Evolutionary conservation across 169 alveolate genomes (phyloP), one percentile per base, ranked within the genome.

Genomic region (Cryptosporidium xiaoi): DNA sequence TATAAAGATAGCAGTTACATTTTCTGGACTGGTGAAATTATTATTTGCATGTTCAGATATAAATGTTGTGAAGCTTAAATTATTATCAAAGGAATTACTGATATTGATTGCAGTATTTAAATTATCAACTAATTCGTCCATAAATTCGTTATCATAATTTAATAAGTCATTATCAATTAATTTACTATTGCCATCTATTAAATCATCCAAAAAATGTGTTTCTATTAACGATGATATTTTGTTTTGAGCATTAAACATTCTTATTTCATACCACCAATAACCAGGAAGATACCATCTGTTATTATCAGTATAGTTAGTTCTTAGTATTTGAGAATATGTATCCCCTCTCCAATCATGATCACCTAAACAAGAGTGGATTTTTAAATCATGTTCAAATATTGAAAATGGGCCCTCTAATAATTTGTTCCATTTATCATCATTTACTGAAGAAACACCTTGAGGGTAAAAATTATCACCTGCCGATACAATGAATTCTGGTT

Each of bases 241-340:
- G 6, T 18, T 36, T 8, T 53, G 8, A 29, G 71, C 40, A 27
- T 65, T 58, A 62, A 77, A 77, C 3, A 6, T 24, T 8, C 36
- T 66, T 44, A 44, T 40, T 60, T 77, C 87, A 44, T 58, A 77
- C 87, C 87, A 77, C 87, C 87, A 77, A n/a, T 77, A 77, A n/a
- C 87, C 87, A 8, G 69, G 69, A 34, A 77, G 69, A 46, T 77
- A 27, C 87, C 87, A 77, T 27, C 71, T 51, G 0, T 33, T 77
- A 62, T 77, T 77, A 40, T 27, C 46, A 1, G 50, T 18, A n/a
- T 6, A 36, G 50, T 77, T 56, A 16, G 87, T 77, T 3, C 71
- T 40, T 1, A 58, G 77, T 44, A 77, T 62, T 36, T 77, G 87
- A 58, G 87, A 58, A 2, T 48, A 58, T 15, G 87, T 56, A 27